phyloP scores from a whole-genome alignment of 768 basidiomycete species.

The Russula sp. region DNA sequence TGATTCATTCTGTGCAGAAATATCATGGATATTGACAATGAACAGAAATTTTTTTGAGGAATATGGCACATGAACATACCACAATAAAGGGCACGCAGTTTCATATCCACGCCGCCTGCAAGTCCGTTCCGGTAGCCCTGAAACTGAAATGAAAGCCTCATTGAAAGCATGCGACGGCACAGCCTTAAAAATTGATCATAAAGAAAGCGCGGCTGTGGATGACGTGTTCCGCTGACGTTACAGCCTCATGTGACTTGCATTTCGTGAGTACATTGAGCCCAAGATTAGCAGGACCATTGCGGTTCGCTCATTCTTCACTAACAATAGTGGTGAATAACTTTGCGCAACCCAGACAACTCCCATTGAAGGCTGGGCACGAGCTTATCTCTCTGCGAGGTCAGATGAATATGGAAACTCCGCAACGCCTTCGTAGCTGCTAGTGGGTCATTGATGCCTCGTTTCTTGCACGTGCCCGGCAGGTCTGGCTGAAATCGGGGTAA shows the following conservation, averaged over 20 bases:
- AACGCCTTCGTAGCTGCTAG: background rate
- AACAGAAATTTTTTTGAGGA: too few relatives aligned
- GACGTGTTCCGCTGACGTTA: background rate
- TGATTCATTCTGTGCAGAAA: too few relatives aligned
- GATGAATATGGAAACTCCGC: background rate
- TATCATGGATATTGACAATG: background rate
- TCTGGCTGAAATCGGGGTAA: background rate
- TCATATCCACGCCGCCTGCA: background rate
- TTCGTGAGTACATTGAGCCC: background rate
- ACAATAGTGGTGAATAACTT: background rate
- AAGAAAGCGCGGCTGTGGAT: background rate
- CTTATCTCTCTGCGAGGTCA: background rate
- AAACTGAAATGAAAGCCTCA: constrained; percentile 15
- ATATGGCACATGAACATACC: background rate
- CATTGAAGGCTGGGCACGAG: background rate
- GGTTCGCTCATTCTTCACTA: background rate
- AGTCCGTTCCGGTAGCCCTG: background rate
- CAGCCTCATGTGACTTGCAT: constrained; percentile 3
- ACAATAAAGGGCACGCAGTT: background rate
- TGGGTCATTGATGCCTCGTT: constrained; percentile 12
- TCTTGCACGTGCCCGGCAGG: constrained; percentile 8
- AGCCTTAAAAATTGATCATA: constrained; percentile 8
- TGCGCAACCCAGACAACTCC: background rate
- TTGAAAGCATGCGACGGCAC: constrained; percentile 18
- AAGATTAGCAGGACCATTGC: background rate